Evolutionary conservation across 768 basidiomycete genomes (phyloP).

Genomic region (Leucosporidium scottii): DNA sequence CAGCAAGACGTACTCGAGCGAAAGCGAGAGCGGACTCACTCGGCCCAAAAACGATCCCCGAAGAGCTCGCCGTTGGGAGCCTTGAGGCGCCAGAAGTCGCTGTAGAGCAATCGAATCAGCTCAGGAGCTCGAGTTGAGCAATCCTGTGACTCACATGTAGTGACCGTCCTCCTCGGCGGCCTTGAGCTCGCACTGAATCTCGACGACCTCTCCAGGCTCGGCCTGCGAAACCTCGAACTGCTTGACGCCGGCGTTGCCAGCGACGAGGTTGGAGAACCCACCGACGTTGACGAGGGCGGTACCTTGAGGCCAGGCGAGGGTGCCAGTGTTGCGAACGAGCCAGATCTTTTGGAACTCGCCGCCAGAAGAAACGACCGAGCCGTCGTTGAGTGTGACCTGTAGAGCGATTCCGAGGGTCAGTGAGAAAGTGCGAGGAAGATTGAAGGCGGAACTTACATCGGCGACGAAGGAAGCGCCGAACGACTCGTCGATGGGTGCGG

Average conservation of each 20-base stretch:
- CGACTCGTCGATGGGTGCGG: neutral
- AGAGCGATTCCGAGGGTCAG: neutral
- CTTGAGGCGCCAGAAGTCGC: conserved; percentile 21
- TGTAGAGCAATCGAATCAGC: neutral
- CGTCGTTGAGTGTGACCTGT: conserved; percentile 40
- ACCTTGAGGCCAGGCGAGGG: conserved; percentile 10
- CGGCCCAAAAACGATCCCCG: conserved; percentile 27
- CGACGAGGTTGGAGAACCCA: conserved; percentile 17
- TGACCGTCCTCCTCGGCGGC: conserved; percentile 26
- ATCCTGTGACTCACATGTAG: conserved; percentile 1
- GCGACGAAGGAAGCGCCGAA: conserved; percentile 15
- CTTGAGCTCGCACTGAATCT: conserved; percentile 25
- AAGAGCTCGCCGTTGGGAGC: conserved; percentile 13
- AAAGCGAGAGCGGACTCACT: neutral
- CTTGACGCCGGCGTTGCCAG: neutral
- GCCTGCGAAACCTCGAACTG: neutral
- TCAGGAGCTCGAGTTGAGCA: neutral
- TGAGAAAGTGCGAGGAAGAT: neutral
- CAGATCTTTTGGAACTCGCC: conserved; percentile 43
- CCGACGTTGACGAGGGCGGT: conserved; percentile 34
- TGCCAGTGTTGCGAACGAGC: conserved; percentile 40
- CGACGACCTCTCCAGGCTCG: conserved; percentile 11
- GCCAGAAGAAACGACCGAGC: conserved; percentile 39
- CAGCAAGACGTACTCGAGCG: neutral
- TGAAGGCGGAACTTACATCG: conserved; percentile 14